A percentile compares a stretch with the other conserved stretches of the same genome.
Conservation (phyloP, 106 monocot species). For the Narthecium ossifragum region DNA sequence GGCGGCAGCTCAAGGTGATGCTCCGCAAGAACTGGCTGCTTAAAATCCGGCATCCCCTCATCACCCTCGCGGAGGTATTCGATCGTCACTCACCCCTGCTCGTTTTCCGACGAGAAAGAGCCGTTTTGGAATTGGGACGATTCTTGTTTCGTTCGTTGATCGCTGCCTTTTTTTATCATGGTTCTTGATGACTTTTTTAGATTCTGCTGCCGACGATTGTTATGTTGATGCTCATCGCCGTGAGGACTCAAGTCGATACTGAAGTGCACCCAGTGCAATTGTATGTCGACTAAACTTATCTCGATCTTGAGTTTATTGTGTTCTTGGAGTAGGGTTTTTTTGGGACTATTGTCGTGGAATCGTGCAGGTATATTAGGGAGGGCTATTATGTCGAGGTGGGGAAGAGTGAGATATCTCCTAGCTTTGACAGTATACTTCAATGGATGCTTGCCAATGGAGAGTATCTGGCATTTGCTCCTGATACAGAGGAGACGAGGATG, state of each 20-base stretch:
- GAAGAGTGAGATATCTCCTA: constrained; percentile 65
- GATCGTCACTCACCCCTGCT: neutral
- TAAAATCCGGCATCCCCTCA: constrained; percentile 72
- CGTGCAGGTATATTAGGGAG: constrained; percentile 54
- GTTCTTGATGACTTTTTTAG: constrained; percentile 15
- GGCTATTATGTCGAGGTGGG: constrained; percentile 82
- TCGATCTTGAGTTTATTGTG: neutral
- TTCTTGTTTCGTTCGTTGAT: neutral
- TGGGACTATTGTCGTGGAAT: neutral
- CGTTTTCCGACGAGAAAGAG: neutral
- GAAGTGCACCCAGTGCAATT: constrained; percentile 73
- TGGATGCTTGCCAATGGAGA: constrained; percentile 36
- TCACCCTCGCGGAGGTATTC: constrained; percentile 58
- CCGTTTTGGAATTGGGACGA: neutral
- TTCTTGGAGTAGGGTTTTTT: neutral
- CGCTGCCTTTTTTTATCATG: neutral
- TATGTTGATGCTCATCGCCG: constrained; percentile 67
- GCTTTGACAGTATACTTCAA: constrained; percentile 48
- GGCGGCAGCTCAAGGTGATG: constrained; percentile 71
- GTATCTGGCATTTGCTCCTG: constrained; percentile 64
- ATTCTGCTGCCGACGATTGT: constrained; percentile 75
- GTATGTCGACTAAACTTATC: constrained; percentile 15
- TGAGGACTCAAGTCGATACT: constrained; percentile 66
- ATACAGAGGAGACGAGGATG: constrained; percentile 38
- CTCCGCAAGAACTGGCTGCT: constrained; percentile 96